phyloP scores from a whole-genome alignment of 352 stramenopile species.

The Globisporangium cylindrosporum region DNA sequence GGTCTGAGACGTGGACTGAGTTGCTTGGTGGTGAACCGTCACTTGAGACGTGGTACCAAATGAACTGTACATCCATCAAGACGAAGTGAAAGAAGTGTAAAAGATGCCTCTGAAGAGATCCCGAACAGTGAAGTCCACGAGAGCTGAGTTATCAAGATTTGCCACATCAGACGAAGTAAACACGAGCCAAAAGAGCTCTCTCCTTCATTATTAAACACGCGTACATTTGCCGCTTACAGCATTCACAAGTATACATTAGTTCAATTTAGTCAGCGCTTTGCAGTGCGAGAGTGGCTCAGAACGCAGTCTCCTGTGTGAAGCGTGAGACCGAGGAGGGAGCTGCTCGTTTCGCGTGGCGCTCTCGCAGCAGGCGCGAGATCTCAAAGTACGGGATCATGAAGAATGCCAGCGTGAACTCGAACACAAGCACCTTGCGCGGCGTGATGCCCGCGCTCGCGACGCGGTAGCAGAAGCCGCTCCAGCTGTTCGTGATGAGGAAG shows the following conservation, averaged over 20 bases:
- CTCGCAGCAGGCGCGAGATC: conserved; percentile 1
- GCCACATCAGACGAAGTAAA: background rate
- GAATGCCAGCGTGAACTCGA: conserved; percentile 11
- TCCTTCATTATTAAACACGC: background rate
- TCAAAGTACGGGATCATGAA: conserved; percentile 14
- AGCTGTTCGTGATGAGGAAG: conserved; percentile 15
- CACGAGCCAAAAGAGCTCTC: background rate
- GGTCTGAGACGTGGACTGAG: background rate
- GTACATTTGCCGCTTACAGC: background rate
- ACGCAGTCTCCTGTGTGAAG: background rate
- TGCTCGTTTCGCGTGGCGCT: background rate
- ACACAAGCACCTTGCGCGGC: conserved; percentile 5
- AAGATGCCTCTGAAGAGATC: background rate
- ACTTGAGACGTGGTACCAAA: background rate
- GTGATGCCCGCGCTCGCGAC: conserved; percentile 10
- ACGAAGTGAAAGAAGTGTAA: background rate
- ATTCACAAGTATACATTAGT: background rate
- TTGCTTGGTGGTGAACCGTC: background rate
- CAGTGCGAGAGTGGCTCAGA: background rate
- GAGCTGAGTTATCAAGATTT: background rate
- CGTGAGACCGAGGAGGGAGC: background rate
- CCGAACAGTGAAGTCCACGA: background rate
- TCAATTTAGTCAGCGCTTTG: background rate
- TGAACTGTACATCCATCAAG: background rate
- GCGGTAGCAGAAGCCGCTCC: conserved; percentile 13